phyloP scores from a whole-genome alignment of 169 alveolate genomes.

The Eimeria sp. region DNA sequence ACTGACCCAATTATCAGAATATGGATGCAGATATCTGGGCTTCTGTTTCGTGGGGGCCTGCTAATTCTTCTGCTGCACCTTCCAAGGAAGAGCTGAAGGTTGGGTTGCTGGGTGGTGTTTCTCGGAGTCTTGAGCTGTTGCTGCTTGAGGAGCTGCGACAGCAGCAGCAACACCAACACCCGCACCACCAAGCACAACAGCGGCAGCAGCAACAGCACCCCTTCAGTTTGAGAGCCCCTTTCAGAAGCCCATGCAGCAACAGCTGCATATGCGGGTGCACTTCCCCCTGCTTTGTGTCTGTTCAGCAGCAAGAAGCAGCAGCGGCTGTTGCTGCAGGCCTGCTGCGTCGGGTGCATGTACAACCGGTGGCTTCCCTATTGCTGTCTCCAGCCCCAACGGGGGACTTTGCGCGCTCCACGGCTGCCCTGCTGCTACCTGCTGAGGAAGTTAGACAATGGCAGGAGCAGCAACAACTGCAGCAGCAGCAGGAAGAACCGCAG shows the following conservation, averaged over 20 bases:
- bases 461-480: background rate
- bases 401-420: background rate
- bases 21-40: background rate
- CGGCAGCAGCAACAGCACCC: slow-evolving; percentile 38
- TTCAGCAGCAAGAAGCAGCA: slow-evolving; percentile 42
- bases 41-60: background rate
- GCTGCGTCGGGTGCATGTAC: slow-evolving; percentile 46
- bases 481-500: slow-evolving; percentile 21
- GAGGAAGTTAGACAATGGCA: slow-evolving; percentile 27
- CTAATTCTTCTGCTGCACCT: background rate
- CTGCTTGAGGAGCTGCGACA: slow-evolving; percentile 38
- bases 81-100: background rate
- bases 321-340: slow-evolving; percentile 30
- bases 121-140: slow-evolving; percentile 20
- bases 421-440: slow-evolving; percentile 48
- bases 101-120: background rate
- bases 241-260: background rate
- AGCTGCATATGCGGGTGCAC: slow-evolving; percentile 25
- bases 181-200: background rate
- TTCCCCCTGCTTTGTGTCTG: slow-evolving; percentile 20
- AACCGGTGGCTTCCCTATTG: background rate
- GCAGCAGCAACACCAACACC: slow-evolving; percentile 20
- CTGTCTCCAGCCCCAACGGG: background rate
- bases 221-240: background rate
- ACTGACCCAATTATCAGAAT: background rate